Evolutionary conservation across 352 stramenopile species (phyloP).

Genomic region (Saprolegnia parasitica): DNA sequence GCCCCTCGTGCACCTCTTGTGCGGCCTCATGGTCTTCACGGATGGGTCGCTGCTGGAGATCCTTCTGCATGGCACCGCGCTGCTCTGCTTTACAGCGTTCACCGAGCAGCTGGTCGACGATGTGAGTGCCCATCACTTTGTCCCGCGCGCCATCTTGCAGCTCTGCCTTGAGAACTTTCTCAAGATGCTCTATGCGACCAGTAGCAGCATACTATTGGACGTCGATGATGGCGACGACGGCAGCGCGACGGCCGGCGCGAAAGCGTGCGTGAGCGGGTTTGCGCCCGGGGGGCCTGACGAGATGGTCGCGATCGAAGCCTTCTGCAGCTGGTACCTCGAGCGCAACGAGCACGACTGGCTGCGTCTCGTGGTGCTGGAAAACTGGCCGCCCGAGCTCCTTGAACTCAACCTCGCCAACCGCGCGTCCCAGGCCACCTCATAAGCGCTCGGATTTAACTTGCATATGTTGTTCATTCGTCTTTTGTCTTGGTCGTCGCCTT

Average conservation of each 20-base stretch:
- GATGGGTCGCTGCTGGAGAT: slow-evolving; percentile 23
- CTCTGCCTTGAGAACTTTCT: slow-evolving; percentile 23
- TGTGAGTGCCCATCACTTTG: slow-evolving; percentile 4
- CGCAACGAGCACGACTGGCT: slow-evolving; percentile 72
- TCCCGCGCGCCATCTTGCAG: neutral
- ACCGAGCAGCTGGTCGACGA: neutral
- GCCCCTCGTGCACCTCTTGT: slow-evolving; percentile 21
- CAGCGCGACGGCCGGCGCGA: neutral
- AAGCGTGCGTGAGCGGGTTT: neutral
- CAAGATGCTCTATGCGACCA: slow-evolving; percentile 19
- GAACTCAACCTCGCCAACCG: slow-evolving; percentile 13
- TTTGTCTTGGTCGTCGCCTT: slow-evolving; percentile 14
- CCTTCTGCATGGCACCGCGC: slow-evolving; percentile 20
- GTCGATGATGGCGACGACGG: neutral
- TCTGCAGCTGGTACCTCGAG: slow-evolving; percentile 73
- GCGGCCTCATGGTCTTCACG: slow-evolving; percentile 28
- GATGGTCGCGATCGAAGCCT: slow-evolving; percentile 53
- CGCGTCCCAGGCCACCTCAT: neutral
- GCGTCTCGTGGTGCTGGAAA: slow-evolving; percentile 64
- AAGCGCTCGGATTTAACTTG: neutral
- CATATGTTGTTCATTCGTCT: slow-evolving; percentile 3
- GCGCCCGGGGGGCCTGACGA: slow-evolving; percentile 15
- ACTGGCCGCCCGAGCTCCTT: slow-evolving; percentile 50
- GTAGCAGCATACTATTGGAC: too few relatives aligned
- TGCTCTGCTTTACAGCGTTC: slow-evolving; percentile 25